A percentile compares a stretch with the other conserved stretches of the same genome.
Evolutionary conservation across 2,329 filamentous ascomycete genomes (phyloP).

Genomic region (Neofusicoccum ribis): DNA sequence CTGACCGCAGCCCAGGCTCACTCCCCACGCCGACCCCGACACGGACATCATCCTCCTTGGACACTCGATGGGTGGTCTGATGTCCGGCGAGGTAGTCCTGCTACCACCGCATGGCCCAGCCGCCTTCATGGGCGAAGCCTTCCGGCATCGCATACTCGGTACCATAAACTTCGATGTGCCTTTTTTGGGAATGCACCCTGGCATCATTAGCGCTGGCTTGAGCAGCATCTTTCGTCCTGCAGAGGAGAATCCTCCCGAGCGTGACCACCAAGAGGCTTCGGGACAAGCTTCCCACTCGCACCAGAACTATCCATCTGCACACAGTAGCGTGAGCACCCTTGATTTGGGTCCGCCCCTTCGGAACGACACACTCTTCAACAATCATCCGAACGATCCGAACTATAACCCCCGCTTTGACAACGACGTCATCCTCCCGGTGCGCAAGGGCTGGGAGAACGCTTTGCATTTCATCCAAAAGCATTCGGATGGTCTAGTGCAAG

Average conservation of each 20-base stretch:
- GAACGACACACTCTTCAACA: slow-evolving; percentile 39
- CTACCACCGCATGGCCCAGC: slow-evolving; percentile 43
- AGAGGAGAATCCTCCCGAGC: slow-evolving; percentile 15
- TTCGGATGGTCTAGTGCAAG: slow-evolving; percentile 67
- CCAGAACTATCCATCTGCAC: slow-evolving; percentile 13
- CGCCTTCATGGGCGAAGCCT: slow-evolving; percentile 35
- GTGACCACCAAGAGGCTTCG: slow-evolving; percentile 23
- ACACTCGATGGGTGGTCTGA: slow-evolving; percentile 85
- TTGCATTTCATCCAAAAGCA: slow-evolving; percentile 83
- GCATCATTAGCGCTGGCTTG: slow-evolving; percentile 79
- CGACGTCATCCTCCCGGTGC: slow-evolving; percentile 67
- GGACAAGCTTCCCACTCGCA: background rate
- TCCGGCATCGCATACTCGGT: slow-evolving; percentile 76
- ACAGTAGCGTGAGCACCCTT: slow-evolving; percentile 15
- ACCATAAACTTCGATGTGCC: slow-evolving; percentile 83
- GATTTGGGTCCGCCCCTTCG: slow-evolving; percentile 27
- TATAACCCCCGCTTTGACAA: slow-evolving; percentile 78
- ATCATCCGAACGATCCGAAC: slow-evolving; percentile 55
- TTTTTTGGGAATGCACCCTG: slow-evolving; percentile 84
- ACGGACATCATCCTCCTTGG: slow-evolving; percentile 83
- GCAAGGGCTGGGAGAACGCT: slow-evolving; percentile 66
- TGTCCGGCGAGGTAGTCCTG: slow-evolving; percentile 77
- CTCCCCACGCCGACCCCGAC: slow-evolving; percentile 69
- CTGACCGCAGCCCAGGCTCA: slow-evolving; percentile 53
- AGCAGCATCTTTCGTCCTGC: slow-evolving; percentile 69